Base-by-base conservation (phyloP, 331 rosid species). In the Quercus phellos region DNA sequence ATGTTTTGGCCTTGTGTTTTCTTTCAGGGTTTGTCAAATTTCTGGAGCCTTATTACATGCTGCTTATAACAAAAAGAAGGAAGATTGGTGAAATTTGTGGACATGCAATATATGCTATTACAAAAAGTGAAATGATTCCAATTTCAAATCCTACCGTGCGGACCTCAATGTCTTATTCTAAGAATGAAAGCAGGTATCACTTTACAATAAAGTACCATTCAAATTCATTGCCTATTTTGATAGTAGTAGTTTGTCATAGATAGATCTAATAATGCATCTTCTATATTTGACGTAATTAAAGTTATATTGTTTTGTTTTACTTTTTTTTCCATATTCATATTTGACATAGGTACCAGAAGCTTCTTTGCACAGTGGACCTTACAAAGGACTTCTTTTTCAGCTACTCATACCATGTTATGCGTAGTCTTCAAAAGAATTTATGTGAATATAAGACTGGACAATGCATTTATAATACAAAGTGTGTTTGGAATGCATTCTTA, bases 351-450 rank as follows among this genome's bases (percentile, higher is more conserved):
- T 95, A 95, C 96, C 93, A 93, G 99, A 95, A 89, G 98, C 96
- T 91, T 84, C 92, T 93, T 77, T 89, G 98, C 98, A 83, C 93
- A 74, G 86, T 95, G 97, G 98, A 95, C 79, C 99, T 93, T 82
- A 89, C 94, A 19, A 95, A 90, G 96, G 97, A 92, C 93, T 95
- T 95, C 99, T 95, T 90, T 89, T 95, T 87, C 90, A 95, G 99
- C 96, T 95, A 95, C 90, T 90, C 99, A 68, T 95, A 95, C 88
- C 76, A 91, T 85, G 84, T 95, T 74, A 95, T 93, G 99, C 87
- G 76, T 85, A 85, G 97, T 85, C 90, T 95, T 66, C 99, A 95
- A 85, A 89, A 86, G 87, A 93, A 95, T 88, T 79, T 93, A 51
- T 78, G 85, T 82, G 89, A 86, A 77, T 78, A 82, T 89, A 86